Evolutionary conservation across 257 asterid genomes (phyloP).

Genomic region (Capsicum rhomboideum): DNA sequence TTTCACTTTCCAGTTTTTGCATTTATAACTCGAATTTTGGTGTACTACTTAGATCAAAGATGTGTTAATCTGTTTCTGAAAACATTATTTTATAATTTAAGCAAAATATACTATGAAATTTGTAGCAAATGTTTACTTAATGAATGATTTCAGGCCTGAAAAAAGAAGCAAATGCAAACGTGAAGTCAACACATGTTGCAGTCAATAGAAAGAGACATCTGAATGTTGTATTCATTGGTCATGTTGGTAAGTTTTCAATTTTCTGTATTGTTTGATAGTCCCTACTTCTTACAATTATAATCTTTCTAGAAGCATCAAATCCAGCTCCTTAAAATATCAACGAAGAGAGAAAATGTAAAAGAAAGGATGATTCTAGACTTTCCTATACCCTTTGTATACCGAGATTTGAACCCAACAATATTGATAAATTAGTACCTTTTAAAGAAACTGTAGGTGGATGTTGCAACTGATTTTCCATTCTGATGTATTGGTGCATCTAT

Average conservation of each 20-base stretch:
- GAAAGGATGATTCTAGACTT: neutral
- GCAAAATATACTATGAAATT: neutral
- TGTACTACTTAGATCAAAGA: neutral
- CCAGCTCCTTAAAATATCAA: neutral
- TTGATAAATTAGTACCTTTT: neutral
- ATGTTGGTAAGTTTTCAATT: slow-evolving; percentile 54
- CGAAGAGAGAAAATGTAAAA: neutral
- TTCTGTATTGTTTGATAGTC: neutral
- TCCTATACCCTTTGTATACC: neutral
- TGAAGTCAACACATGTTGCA: slow-evolving; percentile 14
- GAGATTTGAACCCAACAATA: neutral
- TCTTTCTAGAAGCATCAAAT: neutral
- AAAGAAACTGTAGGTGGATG: neutral
- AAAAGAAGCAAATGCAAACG: neutral
- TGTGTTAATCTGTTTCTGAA: neutral
- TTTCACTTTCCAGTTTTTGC: neutral
- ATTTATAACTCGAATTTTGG: neutral
- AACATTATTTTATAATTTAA: neutral
- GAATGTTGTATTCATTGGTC: slow-evolving; percentile 93
- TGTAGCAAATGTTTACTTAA: neutral
- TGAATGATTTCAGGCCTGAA: neutral
- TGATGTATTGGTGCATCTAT: neutral
- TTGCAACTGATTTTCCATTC: neutral
- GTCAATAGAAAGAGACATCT: slow-evolving; percentile 56
- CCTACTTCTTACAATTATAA: neutral